Percentiles rank a stretch among this genome's conserved stretches.
These are phyloP conservation scores for Alternaria brassicae DNA, from an alignment of 2,329 filamentous ascomycete genomes.

Conservation along the genomic window DNA sequence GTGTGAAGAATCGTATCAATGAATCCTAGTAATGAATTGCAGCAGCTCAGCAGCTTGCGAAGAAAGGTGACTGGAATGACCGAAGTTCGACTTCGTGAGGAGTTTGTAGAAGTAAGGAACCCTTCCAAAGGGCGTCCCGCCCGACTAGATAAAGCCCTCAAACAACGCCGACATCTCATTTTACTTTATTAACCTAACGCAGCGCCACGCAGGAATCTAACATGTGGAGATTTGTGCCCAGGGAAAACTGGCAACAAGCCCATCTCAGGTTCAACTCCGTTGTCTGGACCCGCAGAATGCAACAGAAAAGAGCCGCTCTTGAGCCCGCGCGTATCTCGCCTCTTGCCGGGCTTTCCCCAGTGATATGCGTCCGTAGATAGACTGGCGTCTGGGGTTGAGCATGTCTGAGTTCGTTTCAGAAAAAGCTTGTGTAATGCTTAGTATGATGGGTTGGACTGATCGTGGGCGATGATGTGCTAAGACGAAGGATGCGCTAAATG, in stretches of 20 bases:
- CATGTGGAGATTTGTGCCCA: constrained; percentile 31
- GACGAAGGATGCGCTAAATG: constrained; percentile 33
- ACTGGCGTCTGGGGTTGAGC: constrained; percentile 4
- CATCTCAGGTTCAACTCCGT: constrained; percentile 13
- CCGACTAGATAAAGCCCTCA: constrained; percentile 26
- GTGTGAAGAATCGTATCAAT: constrained; percentile 15
- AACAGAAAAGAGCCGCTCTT: neutral
- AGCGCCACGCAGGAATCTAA: constrained; percentile 11
- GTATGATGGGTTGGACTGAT: constrained; percentile 15
- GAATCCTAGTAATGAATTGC: constrained; percentile 29
- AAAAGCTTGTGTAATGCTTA: constrained; percentile 22
- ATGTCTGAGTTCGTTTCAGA: constrained; percentile 22
- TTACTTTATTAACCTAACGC: constrained; percentile 21
- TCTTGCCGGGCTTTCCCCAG: constrained; percentile 10
- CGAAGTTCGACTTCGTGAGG: constrained; percentile 14
- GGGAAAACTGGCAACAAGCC: constrained; percentile 26
- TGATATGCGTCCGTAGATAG: constrained; percentile 6
- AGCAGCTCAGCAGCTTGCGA: constrained; percentile 40
- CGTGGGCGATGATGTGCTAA: constrained; percentile 17
- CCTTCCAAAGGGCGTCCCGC: constrained; percentile 8
- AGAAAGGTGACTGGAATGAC: constrained; percentile 20
- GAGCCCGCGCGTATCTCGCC: constrained; percentile 10
- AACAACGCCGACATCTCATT: constrained; percentile 19
- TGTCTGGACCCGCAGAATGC: neutral
- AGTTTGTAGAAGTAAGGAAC: constrained; percentile 18